Percentiles rank a stretch among this genome's conserved stretches.
Evolutionary conservation across 1,139 yeast species (phyloP).

Genomic region (Pneumocystis oryctolagi): DNA sequence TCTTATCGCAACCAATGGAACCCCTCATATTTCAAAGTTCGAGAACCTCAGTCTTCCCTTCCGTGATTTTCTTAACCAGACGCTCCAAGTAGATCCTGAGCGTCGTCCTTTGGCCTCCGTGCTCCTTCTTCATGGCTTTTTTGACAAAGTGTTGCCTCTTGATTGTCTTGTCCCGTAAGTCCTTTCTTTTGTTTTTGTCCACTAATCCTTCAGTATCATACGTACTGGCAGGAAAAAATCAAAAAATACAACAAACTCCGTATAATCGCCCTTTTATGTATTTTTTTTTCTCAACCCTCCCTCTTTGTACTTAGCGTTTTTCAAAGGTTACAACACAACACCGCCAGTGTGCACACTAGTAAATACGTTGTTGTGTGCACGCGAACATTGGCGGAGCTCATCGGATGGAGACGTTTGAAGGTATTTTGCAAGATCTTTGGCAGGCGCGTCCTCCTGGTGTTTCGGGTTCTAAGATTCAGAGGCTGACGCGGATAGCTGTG

Average conservation of each 20-base stretch:
- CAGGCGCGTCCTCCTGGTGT: slow-evolving; percentile 81
- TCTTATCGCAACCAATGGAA: slow-evolving; percentile 88
- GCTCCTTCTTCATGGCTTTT: slow-evolving; percentile 55
- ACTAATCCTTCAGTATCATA: slow-evolving; percentile 19
- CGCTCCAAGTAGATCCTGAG: slow-evolving; percentile 73
- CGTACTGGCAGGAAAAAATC: slow-evolving; percentile 6
- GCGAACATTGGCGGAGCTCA: background rate
- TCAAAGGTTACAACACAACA: too few relatives aligned
- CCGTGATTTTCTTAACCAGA: slow-evolving; percentile 57
- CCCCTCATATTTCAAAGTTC: slow-evolving; percentile 82
- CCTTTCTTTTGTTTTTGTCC: slow-evolving; percentile 71
- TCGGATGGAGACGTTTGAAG: slow-evolving; percentile 47
- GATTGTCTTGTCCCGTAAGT: slow-evolving; percentile 75
- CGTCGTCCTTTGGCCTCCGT: slow-evolving; percentile 71
- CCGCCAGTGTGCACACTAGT: background rate
- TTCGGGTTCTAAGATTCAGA: slow-evolving; percentile 86
- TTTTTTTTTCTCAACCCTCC: background rate
- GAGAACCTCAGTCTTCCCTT: slow-evolving; percentile 57
- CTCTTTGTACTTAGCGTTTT: background rate
- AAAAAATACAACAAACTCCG: background rate
- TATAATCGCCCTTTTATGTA: background rate
- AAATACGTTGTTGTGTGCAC: background rate
- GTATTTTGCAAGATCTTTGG: slow-evolving; percentile 56
- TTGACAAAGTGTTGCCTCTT: slow-evolving; percentile 57
- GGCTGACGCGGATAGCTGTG: slow-evolving; percentile 63